Percentiles rank a stretch among this genome's conserved stretches.
These are phyloP conservation scores for Heteromeles arbutifolia DNA, from an alignment of 306 rosid genomes.

Conservation along the genomic window DNA sequence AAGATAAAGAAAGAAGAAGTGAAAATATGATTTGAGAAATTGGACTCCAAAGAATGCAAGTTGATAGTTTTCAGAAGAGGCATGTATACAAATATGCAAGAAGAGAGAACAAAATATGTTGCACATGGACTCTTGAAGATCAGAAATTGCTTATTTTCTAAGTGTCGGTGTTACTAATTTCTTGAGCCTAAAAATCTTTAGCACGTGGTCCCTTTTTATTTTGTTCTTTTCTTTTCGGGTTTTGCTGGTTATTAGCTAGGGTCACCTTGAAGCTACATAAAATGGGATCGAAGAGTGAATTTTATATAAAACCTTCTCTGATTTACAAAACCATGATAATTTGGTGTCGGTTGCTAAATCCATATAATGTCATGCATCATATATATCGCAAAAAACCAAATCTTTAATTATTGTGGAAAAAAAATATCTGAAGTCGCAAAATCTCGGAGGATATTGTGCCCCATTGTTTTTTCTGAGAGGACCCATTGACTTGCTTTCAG, in stretches of 20 bases:
- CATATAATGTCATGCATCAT: neutral
- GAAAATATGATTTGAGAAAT: no score
- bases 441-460: conserved; percentile 5
- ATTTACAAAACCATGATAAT: neutral
- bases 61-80: no score
- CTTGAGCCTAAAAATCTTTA: neutral
- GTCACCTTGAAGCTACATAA: neutral
- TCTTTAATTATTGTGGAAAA: conserved; percentile 15
- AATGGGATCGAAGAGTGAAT: neutral
- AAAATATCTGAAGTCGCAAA: conserved; percentile 6
- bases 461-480: neutral
- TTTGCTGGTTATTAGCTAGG: neutral
- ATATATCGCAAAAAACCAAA: neutral
- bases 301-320: neutral
- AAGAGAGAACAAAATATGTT: neutral
- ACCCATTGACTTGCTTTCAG: neutral
- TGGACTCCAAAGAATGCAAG: no score
- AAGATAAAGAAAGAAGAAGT: no score
- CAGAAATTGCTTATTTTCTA: neutral
- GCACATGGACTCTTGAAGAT: neutral
- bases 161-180: neutral
- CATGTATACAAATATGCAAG: neutral
- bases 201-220: neutral
- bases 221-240: neutral
- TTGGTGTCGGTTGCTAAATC: conserved; percentile 17